Evolutionary conservation across 257 asterid species (phyloP).

Genomic region (Primulina eburnea): DNA sequence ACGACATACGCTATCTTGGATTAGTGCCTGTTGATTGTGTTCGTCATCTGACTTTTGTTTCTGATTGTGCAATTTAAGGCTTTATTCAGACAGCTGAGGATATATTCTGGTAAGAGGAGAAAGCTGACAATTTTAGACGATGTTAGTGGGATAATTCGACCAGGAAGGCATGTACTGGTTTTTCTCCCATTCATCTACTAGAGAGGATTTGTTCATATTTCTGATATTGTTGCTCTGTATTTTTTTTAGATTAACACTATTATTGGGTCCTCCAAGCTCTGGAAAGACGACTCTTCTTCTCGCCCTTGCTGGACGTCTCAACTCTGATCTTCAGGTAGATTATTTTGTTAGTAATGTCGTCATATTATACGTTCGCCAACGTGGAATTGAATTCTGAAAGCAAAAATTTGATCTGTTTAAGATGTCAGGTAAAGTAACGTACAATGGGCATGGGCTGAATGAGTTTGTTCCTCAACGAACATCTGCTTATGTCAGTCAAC

Average conservation of each 20-base stretch:
- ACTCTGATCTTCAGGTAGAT: conserved; percentile 79
- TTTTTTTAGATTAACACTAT: conserved; percentile 69
- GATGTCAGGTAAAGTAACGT: conserved; percentile 92
- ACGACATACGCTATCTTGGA: conserved; percentile 13
- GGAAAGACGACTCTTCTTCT: conserved; percentile 87
- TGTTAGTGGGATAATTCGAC: conserved; percentile 84
- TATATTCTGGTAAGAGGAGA: conserved; percentile 58
- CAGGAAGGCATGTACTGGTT: conserved; percentile 71
- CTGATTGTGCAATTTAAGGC: conserved; percentile 45
- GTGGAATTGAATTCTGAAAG: conserved; percentile 2
- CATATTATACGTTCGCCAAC: conserved; percentile 2
- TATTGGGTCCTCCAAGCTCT: conserved; percentile 97
- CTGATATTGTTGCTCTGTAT: conserved; percentile 25
- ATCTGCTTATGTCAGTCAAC: conserved; percentile 81
- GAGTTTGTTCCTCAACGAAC: conserved; percentile 93
- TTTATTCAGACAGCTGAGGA: conserved; percentile 60
- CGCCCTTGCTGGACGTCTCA: conserved; percentile 90
- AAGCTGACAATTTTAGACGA: conserved; percentile 72
- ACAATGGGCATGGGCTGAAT: conserved; percentile 77
- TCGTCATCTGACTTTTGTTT: conserved; percentile 29
- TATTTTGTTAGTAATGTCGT: conserved; percentile 8
- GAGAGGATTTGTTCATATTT: conserved; percentile 23
- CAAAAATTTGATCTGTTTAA: conserved; percentile 38
- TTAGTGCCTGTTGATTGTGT: not conserved
- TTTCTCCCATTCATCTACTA: conserved; percentile 15